phyloP scores from a whole-genome alignment of 2,329 filamentous ascomycete species.

The Clonostachys rosea region DNA sequence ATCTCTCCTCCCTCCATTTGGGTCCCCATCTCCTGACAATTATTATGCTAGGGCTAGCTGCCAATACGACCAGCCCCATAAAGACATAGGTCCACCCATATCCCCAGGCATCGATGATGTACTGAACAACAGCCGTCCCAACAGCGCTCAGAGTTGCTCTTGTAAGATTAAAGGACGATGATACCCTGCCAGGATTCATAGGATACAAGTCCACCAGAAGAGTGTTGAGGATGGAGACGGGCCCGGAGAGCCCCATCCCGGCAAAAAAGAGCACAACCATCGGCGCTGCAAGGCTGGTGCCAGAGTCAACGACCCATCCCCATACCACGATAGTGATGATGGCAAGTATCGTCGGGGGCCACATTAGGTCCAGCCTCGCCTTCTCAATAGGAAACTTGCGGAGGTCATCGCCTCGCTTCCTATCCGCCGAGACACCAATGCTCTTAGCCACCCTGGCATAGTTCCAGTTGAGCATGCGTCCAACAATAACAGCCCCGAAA shows the following conservation, averaged over 20 bases:
- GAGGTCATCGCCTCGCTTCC: constrained; percentile 32
- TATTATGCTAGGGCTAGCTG: constrained; percentile 15
- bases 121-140: constrained; percentile 30
- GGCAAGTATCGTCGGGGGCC: constrained; percentile 33
- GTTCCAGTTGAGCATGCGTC: constrained; percentile 56
- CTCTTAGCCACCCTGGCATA: constrained; percentile 48
- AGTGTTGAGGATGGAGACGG: constrained; percentile 32
- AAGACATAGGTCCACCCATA: constrained; percentile 29
- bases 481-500: constrained; percentile 25
- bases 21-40: constrained; percentile 22
- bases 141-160: constrained; percentile 31
- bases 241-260: constrained; percentile 27
- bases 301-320: constrained; percentile 34
- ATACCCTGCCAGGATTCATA: constrained; percentile 29
- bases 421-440: constrained; percentile 42
- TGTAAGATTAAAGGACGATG: constrained; percentile 34
- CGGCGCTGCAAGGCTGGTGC: constrained; percentile 29
- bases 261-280: constrained; percentile 31
- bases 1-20: constrained; percentile 22
- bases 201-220: constrained; percentile 38
- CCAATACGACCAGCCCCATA: constrained; percentile 18
- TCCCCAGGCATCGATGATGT: constrained; percentile 33
- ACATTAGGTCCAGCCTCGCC: constrained; percentile 25
- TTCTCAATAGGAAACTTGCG: constrained; percentile 26
- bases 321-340: constrained; percentile 33